A percentile compares a stretch with the other conserved stretches of the same genome.
Conservation (phyloP, 78 protist genomes). For the Tieghemostelium lacteum region DNA sequence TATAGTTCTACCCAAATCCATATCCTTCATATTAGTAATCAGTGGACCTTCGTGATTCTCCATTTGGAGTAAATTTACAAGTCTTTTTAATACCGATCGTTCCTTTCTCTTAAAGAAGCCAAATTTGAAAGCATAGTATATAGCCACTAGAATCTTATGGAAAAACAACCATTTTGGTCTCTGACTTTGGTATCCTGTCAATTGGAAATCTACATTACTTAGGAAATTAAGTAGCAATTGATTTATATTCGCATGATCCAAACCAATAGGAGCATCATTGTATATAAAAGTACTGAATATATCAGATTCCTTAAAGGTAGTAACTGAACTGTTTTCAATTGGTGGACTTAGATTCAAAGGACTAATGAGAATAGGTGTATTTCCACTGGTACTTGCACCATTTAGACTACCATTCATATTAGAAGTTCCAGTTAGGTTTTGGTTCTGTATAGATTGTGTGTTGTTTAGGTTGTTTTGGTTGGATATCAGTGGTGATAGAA, state of each 20-base stretch:
- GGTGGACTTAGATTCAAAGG: not conserved
- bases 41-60: constrained; percentile 1
- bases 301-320: constrained; percentile 27
- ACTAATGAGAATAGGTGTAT: not conserved
- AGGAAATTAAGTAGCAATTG: constrained; percentile 42
- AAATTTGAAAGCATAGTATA: constrained; percentile 61
- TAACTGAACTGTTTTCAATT: not conserved
- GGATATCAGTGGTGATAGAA: no score
- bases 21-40: not conserved
- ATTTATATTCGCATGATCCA: constrained; percentile 20
- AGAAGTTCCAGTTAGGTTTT: not conserved
- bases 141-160: constrained; percentile 48
- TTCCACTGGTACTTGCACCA: no score
- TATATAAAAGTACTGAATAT: constrained; percentile 31
- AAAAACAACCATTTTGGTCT: constrained; percentile 59
- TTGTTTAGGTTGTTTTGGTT: not conserved
- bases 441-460: not conserved
- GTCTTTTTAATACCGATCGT: constrained; percentile 12
- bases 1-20: constrained; percentile 55
- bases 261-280: not conserved
- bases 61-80: constrained; percentile 8
- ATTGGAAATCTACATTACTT: not conserved
- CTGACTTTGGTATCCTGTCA: not conserved
- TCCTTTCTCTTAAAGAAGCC: constrained; percentile 74
- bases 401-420: no score